phyloP scores from a whole-genome alignment of 2,329 filamentous ascomycete species.

The Calcarisporium arbuscula region DNA sequence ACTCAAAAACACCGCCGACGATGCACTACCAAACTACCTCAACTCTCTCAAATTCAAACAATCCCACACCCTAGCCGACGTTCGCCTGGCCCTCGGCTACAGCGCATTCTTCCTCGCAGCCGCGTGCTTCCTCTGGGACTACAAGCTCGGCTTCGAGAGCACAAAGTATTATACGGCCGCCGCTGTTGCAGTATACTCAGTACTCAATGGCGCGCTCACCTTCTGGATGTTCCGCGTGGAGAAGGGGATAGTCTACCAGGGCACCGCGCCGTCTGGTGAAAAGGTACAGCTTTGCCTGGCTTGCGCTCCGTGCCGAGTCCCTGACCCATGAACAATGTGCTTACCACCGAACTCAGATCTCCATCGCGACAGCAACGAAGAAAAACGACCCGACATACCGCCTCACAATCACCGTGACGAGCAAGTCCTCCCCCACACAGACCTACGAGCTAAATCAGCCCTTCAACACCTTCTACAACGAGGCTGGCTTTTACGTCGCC shows the following conservation, averaged over 20 bases:
- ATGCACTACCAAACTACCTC: constrained; percentile 89
- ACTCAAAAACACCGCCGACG: constrained; percentile 93
- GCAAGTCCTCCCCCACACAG: constrained; percentile 30
- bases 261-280: constrained; percentile 57
- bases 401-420: constrained; percentile 55
- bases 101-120: constrained; percentile 71
- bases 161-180: constrained; percentile 76
- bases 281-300: too few species aligned
- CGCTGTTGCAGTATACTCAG: constrained; percentile 73
- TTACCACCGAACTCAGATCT: constrained; percentile 48
- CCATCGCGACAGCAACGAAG: constrained; percentile 63
- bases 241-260: constrained; percentile 74
- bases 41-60: constrained; percentile 81
- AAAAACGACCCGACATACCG: constrained; percentile 81
- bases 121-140: constrained; percentile 86
- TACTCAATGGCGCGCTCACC: constrained; percentile 72
- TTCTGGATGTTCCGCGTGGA: constrained; percentile 83
- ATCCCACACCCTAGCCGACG: constrained; percentile 72
- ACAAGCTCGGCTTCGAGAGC: constrained; percentile 79
- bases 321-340: too few species aligned
- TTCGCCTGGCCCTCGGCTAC: constrained; percentile 80
- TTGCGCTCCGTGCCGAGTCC: too few species aligned
- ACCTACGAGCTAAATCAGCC: constrained; percentile 52
- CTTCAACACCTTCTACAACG: constrained; percentile 74
- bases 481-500: constrained; percentile 62